Base-by-base conservation (phyloP, 2,329 filamentous ascomycete genomes). In the Claviceps digitariae region DNA sequence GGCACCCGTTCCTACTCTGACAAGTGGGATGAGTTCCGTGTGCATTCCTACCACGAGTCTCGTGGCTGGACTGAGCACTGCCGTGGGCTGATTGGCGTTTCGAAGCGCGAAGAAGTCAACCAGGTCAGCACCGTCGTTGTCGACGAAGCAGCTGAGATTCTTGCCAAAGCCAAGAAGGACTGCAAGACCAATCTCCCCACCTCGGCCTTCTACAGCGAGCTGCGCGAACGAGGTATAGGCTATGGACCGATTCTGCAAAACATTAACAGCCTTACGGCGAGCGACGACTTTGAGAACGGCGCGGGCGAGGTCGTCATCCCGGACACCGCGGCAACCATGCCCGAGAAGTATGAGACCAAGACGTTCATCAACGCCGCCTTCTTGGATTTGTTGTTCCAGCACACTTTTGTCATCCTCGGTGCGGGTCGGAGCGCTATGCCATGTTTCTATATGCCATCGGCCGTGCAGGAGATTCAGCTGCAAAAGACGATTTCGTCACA, bases 31-130 rank as follows among this genome's bases (percentile, higher is more conserved):
- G 76, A 79, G 59, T 82, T 83, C 64, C 65, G 70, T 1, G 75
- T 83, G 27, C 76, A 71, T 47, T 79, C 78, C 0, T 79, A 72
- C 72, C 72, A 72, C 0, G 68, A 70, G 15, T 69, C 64, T 13
- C 69, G 74, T 43, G 74, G 75, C 12, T 83, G 79, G 79, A 73
- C 73, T 0, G 76, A 82, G 59, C 75, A 83, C 59, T 82, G 78
- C 61, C 69, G 72, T 50, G 77, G 77, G n/a, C 65, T 77, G 2
- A 67, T 81, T 10, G 64, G 69, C 6, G 68, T 74, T n/a, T 51
- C 50, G 27, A 51, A 34, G 41, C 50, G 20, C 29, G 40, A 45
- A 7, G 29, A 45, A 31, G 41, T 41, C 8, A 46, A 46, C 41
- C 50, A 38, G 50, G 40, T 51, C 27, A 44, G 50, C 41, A 36